Conservation (phyloP, 352 stramenopile species). For the Phytophthora colocasiae region DNA sequence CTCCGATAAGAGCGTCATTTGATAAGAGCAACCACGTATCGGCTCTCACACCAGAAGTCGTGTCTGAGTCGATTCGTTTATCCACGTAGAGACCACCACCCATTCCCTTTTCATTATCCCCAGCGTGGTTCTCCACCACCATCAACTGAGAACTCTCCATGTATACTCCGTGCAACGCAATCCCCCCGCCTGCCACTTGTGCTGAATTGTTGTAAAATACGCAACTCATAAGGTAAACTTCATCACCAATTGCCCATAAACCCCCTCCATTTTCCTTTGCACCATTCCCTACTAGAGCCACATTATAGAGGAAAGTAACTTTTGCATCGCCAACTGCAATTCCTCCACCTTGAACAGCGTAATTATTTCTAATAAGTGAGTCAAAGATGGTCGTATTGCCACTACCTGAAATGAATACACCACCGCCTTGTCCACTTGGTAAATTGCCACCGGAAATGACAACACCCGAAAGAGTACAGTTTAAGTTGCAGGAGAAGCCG, state of each 20-base stretch:
- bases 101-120: conserved; percentile 21
- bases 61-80: neutral
- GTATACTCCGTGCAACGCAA: conserved; percentile 25
- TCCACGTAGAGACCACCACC: conserved; percentile 39
- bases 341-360: conserved; percentile 38
- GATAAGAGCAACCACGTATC: conserved; percentile 42
- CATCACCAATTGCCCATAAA: conserved; percentile 17
- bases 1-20: conserved; percentile 41
- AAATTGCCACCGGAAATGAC: conserved; percentile 35
- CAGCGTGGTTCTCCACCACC: conserved; percentile 46
- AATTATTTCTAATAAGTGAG: conserved; percentile 35
- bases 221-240: conserved; percentile 16
- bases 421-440: conserved; percentile 31
- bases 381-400: conserved; percentile 31
- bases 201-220: conserved; percentile 63
- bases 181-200: conserved; percentile 26
- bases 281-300: conserved; percentile 33
- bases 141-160: conserved; percentile 22
- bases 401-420: conserved; percentile 38
- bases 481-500: conserved; percentile 25
- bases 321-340: conserved; percentile 33
- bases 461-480: conserved; percentile 33
- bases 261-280: conserved; percentile 36
- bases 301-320: conserved; percentile 22
- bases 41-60: conserved; percentile 6